phyloP scores from a whole-genome alignment of 108 stramenopile genomes.

The Fistulifera solaris region DNA sequence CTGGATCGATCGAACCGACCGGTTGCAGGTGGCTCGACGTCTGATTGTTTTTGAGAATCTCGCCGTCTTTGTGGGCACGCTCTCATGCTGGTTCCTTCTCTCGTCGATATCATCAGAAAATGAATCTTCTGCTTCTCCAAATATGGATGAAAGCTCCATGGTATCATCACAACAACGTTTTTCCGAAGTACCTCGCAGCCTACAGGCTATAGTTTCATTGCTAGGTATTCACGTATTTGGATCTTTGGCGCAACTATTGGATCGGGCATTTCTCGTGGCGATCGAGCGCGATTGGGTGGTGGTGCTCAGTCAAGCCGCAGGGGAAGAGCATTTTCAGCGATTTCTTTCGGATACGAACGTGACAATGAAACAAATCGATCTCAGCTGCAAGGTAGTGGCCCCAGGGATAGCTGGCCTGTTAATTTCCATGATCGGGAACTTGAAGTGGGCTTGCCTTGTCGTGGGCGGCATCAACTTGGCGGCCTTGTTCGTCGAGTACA shows the following conservation, averaged over 20 bases:
- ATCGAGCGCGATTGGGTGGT: constrained; percentile 68
- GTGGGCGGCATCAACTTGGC: constrained; percentile 35
- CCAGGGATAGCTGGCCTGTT: constrained; percentile 40
- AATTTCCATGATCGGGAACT: constrained; percentile 8
- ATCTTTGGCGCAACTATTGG: constrained; percentile 28
- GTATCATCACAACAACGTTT: no score
- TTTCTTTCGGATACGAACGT: constrained; percentile 48
- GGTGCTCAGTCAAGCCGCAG: constrained; percentile 28
- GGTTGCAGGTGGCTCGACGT: constrained; percentile 29
- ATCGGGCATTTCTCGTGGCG: constrained; percentile 39
- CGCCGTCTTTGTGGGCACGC: constrained; percentile 31
- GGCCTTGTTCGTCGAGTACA: constrained; percentile 43
- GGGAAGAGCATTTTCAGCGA: not conserved
- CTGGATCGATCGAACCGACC: constrained; percentile 28
- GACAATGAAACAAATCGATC: constrained; percentile 52
- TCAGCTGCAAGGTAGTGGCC: constrained; percentile 40
- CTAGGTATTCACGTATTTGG: constrained; percentile 41
- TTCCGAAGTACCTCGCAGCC: no score
- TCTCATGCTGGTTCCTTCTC: constrained; percentile 23
- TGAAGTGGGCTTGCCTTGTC: constrained; percentile 24
- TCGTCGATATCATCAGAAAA: constrained; percentile 1
- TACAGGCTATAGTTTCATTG: no score
- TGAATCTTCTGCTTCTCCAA: no score
- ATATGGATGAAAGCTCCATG: no score
- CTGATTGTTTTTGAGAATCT: constrained; percentile 37